phyloP scores from a whole-genome alignment of 1,284 basidiomycete genomes.

The Hypsizygus ulmarius region DNA sequence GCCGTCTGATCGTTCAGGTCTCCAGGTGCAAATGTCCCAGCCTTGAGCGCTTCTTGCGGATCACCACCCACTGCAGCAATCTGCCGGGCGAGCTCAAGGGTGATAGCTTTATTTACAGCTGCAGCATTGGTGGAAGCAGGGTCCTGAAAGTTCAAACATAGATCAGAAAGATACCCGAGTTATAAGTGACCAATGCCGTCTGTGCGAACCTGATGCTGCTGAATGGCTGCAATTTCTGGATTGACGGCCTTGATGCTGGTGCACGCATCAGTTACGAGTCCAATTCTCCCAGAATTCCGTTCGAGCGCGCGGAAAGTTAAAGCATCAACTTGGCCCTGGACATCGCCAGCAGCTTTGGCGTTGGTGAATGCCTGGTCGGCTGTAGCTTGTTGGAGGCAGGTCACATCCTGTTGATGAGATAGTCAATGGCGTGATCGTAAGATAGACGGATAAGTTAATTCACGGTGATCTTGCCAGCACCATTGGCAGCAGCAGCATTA shows the following conservation, averaged over 20 bases:
- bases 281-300: constrained; percentile 61
- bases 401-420: constrained; percentile 41
- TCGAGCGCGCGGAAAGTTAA: constrained; percentile 67
- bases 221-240: constrained; percentile 65
- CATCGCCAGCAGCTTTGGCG: constrained; percentile 59
- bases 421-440: not conserved
- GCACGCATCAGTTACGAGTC: constrained; percentile 47
- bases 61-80: constrained; percentile 63
- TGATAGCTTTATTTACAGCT: constrained; percentile 60
- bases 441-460: constrained; percentile 12
- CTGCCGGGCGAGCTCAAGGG: constrained; percentile 58
- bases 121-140: constrained; percentile 59
- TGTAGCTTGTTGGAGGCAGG: constrained; percentile 64
- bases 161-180: not conserved
- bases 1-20: constrained; percentile 49
- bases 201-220: constrained; percentile 54
- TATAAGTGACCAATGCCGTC: too few species aligned
- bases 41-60: constrained; percentile 56
- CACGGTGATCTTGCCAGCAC: constrained; percentile 53
- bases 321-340: constrained; percentile 56
- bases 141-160: constrained; percentile 35
- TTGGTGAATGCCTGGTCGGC: constrained; percentile 73
- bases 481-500: constrained; percentile 55
- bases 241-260: constrained; percentile 56
- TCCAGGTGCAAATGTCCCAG: constrained; percentile 67